Conservation (phyloP, 768 basidiomycete genomes). For the Boletus rubroflammeus region DNA sequence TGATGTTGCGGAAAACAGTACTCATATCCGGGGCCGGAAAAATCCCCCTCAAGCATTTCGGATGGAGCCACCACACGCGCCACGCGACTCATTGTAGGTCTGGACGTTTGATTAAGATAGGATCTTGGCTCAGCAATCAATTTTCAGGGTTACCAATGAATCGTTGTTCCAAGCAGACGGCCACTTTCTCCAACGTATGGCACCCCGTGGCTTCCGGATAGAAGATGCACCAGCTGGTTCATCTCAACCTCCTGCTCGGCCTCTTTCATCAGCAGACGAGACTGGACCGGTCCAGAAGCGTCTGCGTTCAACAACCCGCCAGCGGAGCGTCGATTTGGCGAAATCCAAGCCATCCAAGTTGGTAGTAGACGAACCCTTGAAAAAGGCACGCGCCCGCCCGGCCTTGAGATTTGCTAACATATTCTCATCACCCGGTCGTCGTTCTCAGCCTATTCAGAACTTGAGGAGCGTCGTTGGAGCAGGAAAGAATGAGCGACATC, state of each 20-base stretch:
- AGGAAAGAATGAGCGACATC: slow-evolving; percentile 50
- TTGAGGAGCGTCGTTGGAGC: slow-evolving; percentile 51
- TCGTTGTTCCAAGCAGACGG: slow-evolving; percentile 51
- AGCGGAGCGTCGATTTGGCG: slow-evolving; percentile 44
- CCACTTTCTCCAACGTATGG: slow-evolving; percentile 49
- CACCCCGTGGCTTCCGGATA: slow-evolving; percentile 40
- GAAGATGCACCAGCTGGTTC: slow-evolving; percentile 40
- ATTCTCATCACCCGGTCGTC: slow-evolving; percentile 83
- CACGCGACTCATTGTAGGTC: slow-evolving; percentile 63
- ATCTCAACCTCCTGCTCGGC: slow-evolving; percentile 52
- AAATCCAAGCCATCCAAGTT: slow-evolving; percentile 62
- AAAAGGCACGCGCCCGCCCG: slow-evolving; percentile 91
- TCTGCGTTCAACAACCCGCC: slow-evolving; percentile 60
- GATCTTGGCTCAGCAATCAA: slow-evolving; percentile 3
- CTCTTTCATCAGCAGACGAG: slow-evolving; percentile 82
- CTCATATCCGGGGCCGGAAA: slow-evolving; percentile 57
- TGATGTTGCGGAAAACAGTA: slow-evolving; percentile 52
- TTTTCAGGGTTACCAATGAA: slow-evolving; percentile 54
- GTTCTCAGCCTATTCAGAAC: slow-evolving; percentile 69
- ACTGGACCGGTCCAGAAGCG: slow-evolving; percentile 74
- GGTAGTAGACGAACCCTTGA: slow-evolving; percentile 65
- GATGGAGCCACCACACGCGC: slow-evolving; percentile 46
- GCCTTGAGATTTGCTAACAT: slow-evolving; percentile 83
- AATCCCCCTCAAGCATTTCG: slow-evolving; percentile 54
- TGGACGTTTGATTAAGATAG: not conserved